Evolutionary conservation across 495 filamentous ascomycete genomes (phyloP), one percentile per base, ranked within the genome.

Genomic region (Aspergillus ostianus): DNA sequence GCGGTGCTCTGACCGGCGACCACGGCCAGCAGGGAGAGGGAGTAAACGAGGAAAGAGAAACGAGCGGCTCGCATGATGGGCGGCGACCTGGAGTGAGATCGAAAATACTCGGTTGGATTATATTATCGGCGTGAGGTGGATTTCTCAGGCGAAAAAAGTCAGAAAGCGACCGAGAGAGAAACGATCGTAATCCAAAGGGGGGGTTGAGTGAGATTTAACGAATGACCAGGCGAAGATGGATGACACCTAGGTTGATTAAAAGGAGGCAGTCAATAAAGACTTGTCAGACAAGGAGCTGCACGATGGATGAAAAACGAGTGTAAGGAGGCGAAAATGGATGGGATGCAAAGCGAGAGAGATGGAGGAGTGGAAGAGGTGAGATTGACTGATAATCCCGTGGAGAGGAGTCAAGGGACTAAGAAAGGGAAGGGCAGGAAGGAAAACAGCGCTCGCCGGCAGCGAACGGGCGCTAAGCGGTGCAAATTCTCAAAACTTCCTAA

Each of bases 51-150:
- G 57, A 77, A 68, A 54, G 73, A 72, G 53, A 77, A 67, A 57
- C 65, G 61, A 58, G 68, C 62, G 56, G 71, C 64, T 61, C 76
- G 74, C 76, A 78, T 78, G 64, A 55, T 72, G 66, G 63, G 51
- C 20, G 63, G 51, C 20, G 26, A 47, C 18, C 48, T 4, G 55
- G 36, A 30, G 36, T 32, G 21, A 47, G 59, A 51, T 51, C 36
- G 30, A 52, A 36, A 26, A 46, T 13, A 55, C 18, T 51, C 30
- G n/a, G n/a, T 15, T n/a, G 9, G 41, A 47, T 60, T 53, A 10
- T 32, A 18, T 46, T 46, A 13, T 46, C 44, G 44, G 6, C 18
- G 13, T 46, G 10, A 48, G 46, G 5, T n/a, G 20, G 46, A 15
- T 32, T 32, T 8, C 30, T 36, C 32, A 13, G 32, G 32, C 32